Evolutionary conservation across 805 yeast species (phyloP), one percentile per base, ranked within the genome.

Genomic region (Lachancea meyersii): DNA sequence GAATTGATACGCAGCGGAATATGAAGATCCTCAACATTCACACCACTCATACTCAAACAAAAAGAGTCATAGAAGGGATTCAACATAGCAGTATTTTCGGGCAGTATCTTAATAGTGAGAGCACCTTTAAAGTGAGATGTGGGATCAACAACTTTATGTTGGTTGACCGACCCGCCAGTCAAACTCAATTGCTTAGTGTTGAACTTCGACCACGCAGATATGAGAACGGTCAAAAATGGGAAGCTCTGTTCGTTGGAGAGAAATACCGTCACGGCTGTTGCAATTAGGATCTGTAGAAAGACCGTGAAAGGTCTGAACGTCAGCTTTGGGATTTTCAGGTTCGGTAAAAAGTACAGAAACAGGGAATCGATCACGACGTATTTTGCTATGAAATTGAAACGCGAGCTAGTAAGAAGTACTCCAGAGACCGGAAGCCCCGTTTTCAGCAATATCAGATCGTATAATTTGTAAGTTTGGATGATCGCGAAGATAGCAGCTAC

Each of bases 381-480:
- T 58, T 87, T 86, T 48, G 82, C 54, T 17, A 85, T 66, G 57
- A 84, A 86, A 16, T 72, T 69, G 63, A 76, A 68, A 56, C 76
- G 70, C 47, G 79, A 71, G 54, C 69, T 62, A 39, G 71, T 55
- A 55, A 72, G 65, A 1, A 67, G 43, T 1, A 65, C 45, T 11
- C 67, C 58, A 1, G 66, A 49, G 40, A 51, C 55, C 13, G 58
- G 61, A 28, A 50, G 44, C 14, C 70, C 73, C 20, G 75, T 70
- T 52, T 80, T 79, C 44, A 85, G 63, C 18, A 78, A 59, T 26
- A 80, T 64, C 32, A 85, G 62, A 57, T 86, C 95, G 52, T 83
- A 85, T 1, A 86, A 44, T 58, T 93, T 91, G 76, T 84, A 84
- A n/a, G 86, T 76, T 61, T 89, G 97, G n/a, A 91, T 70, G 26